Base-by-base conservation (phyloP, 805 yeast genomes). In the Spathaspora boniae region DNA sequence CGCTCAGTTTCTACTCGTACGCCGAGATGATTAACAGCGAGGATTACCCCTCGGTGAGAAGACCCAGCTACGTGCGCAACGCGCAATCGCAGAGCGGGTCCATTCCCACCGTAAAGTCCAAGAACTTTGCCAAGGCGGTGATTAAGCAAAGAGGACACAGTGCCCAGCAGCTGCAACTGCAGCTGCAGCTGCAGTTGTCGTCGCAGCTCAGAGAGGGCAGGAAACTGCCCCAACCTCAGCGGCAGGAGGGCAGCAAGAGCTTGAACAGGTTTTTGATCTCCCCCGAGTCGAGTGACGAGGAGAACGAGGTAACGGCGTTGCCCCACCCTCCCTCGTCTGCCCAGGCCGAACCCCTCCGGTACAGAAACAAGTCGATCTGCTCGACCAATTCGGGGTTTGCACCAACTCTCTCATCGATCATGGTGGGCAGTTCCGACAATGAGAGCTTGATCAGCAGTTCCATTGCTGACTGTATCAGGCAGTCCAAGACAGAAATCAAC, bases 21-120 rank as follows among this genome's bases (percentile, higher is more conserved):
- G 94, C 91, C 3, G 95, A 86, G 48, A 73, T 86, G 75, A 71
- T 83, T 41, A 74, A 68, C 44, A 78, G 76, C 47, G 83, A 80
- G 48, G 42, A 34, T 16, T 29, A 18, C 18, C 67, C 58, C n/a
- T n/a, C n/a, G n/a, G n/a, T n/a, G n/a, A n/a, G n/a, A n/a, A n/a
- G n/a, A n/a, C n/a, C n/a, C n/a, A n/a, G n/a, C n/a, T n/a, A n/a
- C n/a, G n/a, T n/a, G n/a, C n/a, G n/a, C n/a, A n/a, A n/a, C n/a
- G n/a, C n/a, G n/a, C n/a, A n/a, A n/a, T n/a, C n/a, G n/a, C n/a
- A n/a, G n/a, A n/a, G n/a, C n/a, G n/a, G n/a, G n/a, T n/a, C n/a
- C n/a, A n/a, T n/a, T n/a, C n/a, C n/a, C n/a, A n/a, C n/a, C n/a
- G n/a, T n/a, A n/a, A n/a, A n/a, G n/a, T n/a, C n/a, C n/a, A n/a